A percentile compares a stretch with the other conserved stretches of the same genome.
Evolutionary conservation across 2,329 filamentous ascomycete genomes (phyloP).

Genomic region (Coniochaeta sp.): DNA sequence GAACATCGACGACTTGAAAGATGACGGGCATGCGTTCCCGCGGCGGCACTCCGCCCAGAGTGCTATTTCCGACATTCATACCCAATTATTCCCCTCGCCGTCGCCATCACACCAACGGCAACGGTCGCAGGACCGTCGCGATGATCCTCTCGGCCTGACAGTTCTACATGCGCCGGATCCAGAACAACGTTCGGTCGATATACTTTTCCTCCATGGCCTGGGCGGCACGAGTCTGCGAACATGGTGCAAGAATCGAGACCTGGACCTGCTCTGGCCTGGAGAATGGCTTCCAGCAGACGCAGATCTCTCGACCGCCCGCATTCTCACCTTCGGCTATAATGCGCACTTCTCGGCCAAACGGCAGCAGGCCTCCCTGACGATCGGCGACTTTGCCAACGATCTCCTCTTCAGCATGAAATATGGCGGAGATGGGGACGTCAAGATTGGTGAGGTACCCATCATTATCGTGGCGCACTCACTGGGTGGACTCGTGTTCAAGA

Average conservation of each 20-base stretch:
- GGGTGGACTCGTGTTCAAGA: constrained; percentile 19
- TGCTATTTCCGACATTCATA: neutral
- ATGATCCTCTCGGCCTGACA: constrained; percentile 10
- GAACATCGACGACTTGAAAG: neutral
- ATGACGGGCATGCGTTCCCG: neutral
- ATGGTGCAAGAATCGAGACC: constrained; percentile 14
- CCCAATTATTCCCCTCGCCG: neutral
- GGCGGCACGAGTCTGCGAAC: constrained; percentile 13
- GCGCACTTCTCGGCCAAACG: constrained; percentile 11
- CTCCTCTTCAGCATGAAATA: constrained; percentile 16
- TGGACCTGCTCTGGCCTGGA: constrained; percentile 13
- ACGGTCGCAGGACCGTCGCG: constrained; percentile 3
- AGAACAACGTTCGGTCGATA: constrained; percentile 11
- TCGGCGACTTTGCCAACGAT: constrained; percentile 17
- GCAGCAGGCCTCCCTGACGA: constrained; percentile 7
- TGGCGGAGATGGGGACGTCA: constrained; percentile 9
- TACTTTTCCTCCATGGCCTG: constrained; percentile 20
- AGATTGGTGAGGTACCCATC: constrained; percentile 14
- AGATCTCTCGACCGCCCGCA: constrained; percentile 12
- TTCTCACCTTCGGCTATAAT: constrained; percentile 18
- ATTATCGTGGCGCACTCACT: constrained; percentile 18
- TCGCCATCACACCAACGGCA: neutral
- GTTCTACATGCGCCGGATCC: constrained; percentile 9
- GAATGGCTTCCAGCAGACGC: constrained; percentile 12
- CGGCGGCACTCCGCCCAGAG: neutral